Conservation (phyloP, 2,329 filamentous ascomycete species). For the Cladophialophora immunda region DNA sequence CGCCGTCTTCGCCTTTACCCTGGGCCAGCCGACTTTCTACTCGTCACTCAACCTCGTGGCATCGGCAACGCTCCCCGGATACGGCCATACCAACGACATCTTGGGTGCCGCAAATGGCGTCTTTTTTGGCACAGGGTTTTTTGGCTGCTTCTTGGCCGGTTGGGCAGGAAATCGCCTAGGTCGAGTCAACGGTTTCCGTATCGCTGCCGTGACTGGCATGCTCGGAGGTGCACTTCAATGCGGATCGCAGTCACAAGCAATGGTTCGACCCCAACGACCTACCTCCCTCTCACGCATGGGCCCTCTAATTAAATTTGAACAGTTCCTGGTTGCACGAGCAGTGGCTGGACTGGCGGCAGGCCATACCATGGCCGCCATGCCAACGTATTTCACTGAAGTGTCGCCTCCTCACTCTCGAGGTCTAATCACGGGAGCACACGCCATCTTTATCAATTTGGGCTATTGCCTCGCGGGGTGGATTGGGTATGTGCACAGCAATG, state of each 20-base stretch:
- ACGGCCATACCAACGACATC: slow-evolving; percentile 51
- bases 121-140: slow-evolving; percentile 51
- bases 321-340: slow-evolving; percentile 23
- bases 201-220: slow-evolving; percentile 48
- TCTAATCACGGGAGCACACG: slow-evolving; percentile 46
- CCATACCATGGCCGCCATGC: slow-evolving; percentile 24
- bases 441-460: slow-evolving; percentile 48
- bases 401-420: slow-evolving; percentile 44
- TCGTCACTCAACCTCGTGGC: slow-evolving; percentile 50
- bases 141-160: slow-evolving; percentile 48
- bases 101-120: slow-evolving; percentile 56
- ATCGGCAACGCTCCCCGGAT: slow-evolving; percentile 48
- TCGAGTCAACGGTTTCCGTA: slow-evolving; percentile 49
- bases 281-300: too few relatives aligned
- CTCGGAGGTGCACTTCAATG: slow-evolving; percentile 42
- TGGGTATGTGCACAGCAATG: slow-evolving; percentile 43
- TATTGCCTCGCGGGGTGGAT: slow-evolving; percentile 53
- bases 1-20: slow-evolving; percentile 51
- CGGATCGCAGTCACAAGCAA: slow-evolving; percentile 15
- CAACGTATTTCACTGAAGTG: slow-evolving; percentile 43
- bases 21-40: slow-evolving; percentile 57
- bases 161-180: slow-evolving; percentile 50
- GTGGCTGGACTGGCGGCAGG: slow-evolving; percentile 20
- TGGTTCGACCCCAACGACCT: not conserved
- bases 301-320: not conserved